These are phyloP conservation scores for Cercospora nicotianae DNA, from an alignment of 2,329 filamentous ascomycete species.

Conservation along the genomic window DNA sequence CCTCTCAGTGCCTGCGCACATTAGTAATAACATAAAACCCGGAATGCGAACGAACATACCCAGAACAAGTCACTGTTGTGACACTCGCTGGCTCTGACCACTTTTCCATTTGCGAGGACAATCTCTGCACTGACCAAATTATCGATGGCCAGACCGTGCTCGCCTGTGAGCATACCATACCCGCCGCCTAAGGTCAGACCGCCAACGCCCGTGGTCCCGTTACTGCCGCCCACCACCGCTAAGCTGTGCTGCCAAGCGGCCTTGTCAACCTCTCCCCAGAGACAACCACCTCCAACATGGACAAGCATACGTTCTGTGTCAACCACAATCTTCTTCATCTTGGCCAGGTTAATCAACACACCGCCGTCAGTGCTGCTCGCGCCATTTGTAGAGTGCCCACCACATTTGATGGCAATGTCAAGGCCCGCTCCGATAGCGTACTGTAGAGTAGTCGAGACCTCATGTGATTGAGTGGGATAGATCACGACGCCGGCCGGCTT, in stretches of 20 bases:
- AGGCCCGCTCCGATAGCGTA: not conserved
- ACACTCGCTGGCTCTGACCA: constrained; percentile 43
- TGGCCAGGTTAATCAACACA: not conserved
- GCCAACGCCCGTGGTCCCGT: constrained; percentile 63
- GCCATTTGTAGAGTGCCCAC: not conserved
- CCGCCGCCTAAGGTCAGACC: constrained; percentile 53
- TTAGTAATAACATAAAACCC: not conserved
- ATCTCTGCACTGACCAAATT: constrained; percentile 46
- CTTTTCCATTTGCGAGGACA: constrained; percentile 45
- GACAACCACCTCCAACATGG: constrained; percentile 26
- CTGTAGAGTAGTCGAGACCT: not conserved
- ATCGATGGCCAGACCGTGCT: constrained; percentile 57
- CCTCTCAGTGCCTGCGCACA: constrained; percentile 39
- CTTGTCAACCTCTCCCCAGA: constrained; percentile 44
- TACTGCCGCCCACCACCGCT: constrained; percentile 62
- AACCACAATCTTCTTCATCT: not conserved
- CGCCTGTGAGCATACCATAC: constrained; percentile 51
- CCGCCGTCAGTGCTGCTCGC: not conserved
- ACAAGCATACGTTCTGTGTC: not conserved
- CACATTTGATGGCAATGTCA: not conserved
- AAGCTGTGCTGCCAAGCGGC: constrained; percentile 53
- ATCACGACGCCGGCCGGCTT: not conserved
- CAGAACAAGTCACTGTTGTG: constrained; percentile 54
- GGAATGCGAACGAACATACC: constrained; percentile 30
- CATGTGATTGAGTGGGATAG: not conserved